Base-by-base conservation (phyloP, 1,139 yeast species). In the Citeromyces hawaiiensis region DNA sequence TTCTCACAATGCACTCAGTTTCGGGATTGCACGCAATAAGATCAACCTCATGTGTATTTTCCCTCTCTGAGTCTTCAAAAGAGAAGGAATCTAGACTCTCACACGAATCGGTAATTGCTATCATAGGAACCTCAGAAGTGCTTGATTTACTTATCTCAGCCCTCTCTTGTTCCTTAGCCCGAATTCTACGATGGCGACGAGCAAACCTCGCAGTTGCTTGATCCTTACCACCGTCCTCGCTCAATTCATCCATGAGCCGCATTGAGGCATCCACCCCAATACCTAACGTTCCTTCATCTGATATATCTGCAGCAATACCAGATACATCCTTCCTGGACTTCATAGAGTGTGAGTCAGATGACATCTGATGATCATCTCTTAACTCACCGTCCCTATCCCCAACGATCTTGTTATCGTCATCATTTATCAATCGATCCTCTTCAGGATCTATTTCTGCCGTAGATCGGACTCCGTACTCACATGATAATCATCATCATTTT, bases 231-330 rank as follows among this genome's bases (percentile, higher is more conserved):
- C 13, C 15, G 32, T 29, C 32, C 32, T 14, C 32, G 6, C 32
- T 14, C 13, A 29, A 5, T 19, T 19, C 7, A 19, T 19, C 7
- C 21, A 19, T 19, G 21, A 19, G 21, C 21, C 7, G 4, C 32
- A 29, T n/a, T 29, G 15, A 4, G 88, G 29, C 8, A 25, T 25
- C 29, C 29, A 29, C 32, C 32, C 32, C 32, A 29, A 29, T 10
- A 29, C 5, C 9, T 14, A 29, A 5, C 9, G 32, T 29, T n/a
- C 13, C 15, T 29, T 29, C 32, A 29, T n/a, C 32, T n/a, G 32
- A 10, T 14, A 14, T 29, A 4, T n/a, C 15, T n/a, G 4, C 15
- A 5, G 32, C 9, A 14, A 29, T 29, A 29, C 32, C 32, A n/a
- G 32, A 29, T 10, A n/a, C 32, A 5, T 29, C 32, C 32, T 29